Base-by-base conservation (phyloP, 2,329 filamentous ascomycete species). In the Aphanocladium album region DNA sequence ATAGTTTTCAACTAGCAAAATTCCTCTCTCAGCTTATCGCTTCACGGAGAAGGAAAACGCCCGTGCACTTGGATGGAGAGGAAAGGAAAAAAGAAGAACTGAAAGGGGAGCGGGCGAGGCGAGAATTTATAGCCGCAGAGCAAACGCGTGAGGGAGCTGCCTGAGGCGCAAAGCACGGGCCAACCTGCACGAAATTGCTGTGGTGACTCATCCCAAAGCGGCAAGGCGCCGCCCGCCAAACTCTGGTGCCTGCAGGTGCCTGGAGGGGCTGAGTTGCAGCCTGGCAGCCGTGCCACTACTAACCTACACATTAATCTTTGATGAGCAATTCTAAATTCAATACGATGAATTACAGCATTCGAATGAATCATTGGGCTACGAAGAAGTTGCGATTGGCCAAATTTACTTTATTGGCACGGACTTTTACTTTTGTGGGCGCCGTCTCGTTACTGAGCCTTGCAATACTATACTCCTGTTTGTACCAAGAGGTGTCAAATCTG, bases 1-100 rank as follows among this genome's bases (percentile, higher is more conserved):
- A 83, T 89, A 90, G 87, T 89, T 90, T 89, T 89, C 87, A 90
- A 90, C 87, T 89, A 89, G 87, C 87, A 89, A 89, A 89, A 88
- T 87, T 89, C 87, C 84, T 89, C 87, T 89, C 86, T 88, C 86
- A 76, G 74, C 74, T 75, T 83, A 86, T 85, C 83, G 84, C 85
- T 84, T 89, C 74, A 76, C 73, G 73, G 74, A 76, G 74, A 76
- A 76, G 74, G 74, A 76, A 76, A 86, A 87, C 82, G 86, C 87
- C 87, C 86, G 76, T 85, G 85, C 85, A 87, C 83, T 80, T 69
- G 78, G 80, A 83, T 83, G 75, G 72, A 68, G 77, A 76, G 64
- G 73, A 76, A 80, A 79, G 75, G 68, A 72, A 74, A 37, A 73
- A 76, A 75, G 73, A 65, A 71, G 68, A 33, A 23, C 14, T 61